Base-by-base conservation (phyloP, 2,329 filamentous ascomycete genomes). In the Geosmithia putterillii region DNA sequence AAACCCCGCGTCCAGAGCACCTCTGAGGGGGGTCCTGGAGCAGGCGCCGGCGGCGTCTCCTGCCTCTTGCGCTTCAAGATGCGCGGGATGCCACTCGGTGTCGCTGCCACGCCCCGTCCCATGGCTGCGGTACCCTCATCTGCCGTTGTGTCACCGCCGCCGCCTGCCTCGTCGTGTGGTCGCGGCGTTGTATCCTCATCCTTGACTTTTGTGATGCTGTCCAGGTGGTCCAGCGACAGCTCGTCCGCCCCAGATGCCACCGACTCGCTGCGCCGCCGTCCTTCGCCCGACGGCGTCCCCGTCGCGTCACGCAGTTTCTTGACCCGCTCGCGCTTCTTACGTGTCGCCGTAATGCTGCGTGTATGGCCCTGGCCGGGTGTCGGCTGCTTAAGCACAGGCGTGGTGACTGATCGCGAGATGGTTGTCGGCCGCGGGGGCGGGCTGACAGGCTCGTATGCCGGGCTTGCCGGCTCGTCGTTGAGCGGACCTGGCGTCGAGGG, bases 1-100 rank as follows among this genome's bases (percentile, higher is more conserved):
- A 90, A 82, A 40, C 82, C 81, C 40, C 84, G 79, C 14, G 84
- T 86, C 69, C 83, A 85, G 36, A 85, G 68, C 5, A 89, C 83
- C 45, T 86, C 74, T 8, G 76, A 76, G 19, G 78, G 75, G 22
- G 81, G 78, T 48, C 64, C 52, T 64, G 72, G 46, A 4, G n/a
- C n/a, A 63, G 68, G 42, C 57, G 71, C 48, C 55, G 57, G 51
- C 5, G 70, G 66, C 4, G 69, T 67, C 6, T 73, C 71, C 44
- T 72, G 71, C 40, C 76, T 67, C 58, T 80, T 81, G 18, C 76
- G 69, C 54, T 81, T 81, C 10, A 61, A 60, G 14, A 60, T 54
- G 38, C 61, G 57, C 45, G 62, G 58, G 42, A 64, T 50, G 28
- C 28, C 15, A 50, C 62, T 59, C n/a, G 61, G 59, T 14, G 64